Conservation (phyloP, 106 monocot genomes). For the Phalaenopsis equestris region DNA sequence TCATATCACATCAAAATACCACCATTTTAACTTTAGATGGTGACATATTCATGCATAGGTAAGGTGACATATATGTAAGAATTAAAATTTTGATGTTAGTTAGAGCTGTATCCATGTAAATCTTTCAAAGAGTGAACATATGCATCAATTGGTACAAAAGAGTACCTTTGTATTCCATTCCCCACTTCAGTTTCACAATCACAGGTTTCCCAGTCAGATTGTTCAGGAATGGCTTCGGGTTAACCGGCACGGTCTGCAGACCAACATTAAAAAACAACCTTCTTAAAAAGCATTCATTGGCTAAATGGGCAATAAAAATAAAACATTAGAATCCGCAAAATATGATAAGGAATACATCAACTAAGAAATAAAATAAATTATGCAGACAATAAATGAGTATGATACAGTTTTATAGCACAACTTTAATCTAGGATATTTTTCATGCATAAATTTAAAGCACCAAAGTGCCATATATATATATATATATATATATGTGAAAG, state of each 20-base stretch:
- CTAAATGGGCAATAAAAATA: not conserved
- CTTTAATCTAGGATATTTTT: not conserved
- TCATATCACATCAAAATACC: too few relatives aligned
- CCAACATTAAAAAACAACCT: not conserved
- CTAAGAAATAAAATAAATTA: too few relatives aligned
- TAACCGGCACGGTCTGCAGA: slow-evolving; percentile 80
- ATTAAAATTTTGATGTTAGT: not conserved
- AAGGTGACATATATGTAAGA: not conserved
- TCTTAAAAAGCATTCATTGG: not conserved
- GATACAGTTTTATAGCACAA: not conserved
- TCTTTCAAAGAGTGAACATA: not conserved
- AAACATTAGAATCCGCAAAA: not conserved
- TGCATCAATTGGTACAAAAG: not conserved
- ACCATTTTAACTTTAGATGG: too few relatives aligned
- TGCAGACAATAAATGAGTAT: not conserved
- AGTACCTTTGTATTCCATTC: slow-evolving; percentile 97
- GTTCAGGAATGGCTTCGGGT: slow-evolving; percentile 93
- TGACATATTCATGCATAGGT: too few relatives aligned
- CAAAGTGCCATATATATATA: too few relatives aligned
- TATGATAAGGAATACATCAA: too few relatives aligned
- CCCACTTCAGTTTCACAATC: slow-evolving; percentile 95
- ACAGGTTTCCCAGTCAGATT: slow-evolving; percentile 94
- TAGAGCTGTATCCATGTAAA: too few relatives aligned
- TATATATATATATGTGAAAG: too few relatives aligned
- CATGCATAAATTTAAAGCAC: too few relatives aligned